phyloP scores from a whole-genome alignment of 2,329 filamentous ascomycete genomes.

The Ophiostoma pallidulum region DNA sequence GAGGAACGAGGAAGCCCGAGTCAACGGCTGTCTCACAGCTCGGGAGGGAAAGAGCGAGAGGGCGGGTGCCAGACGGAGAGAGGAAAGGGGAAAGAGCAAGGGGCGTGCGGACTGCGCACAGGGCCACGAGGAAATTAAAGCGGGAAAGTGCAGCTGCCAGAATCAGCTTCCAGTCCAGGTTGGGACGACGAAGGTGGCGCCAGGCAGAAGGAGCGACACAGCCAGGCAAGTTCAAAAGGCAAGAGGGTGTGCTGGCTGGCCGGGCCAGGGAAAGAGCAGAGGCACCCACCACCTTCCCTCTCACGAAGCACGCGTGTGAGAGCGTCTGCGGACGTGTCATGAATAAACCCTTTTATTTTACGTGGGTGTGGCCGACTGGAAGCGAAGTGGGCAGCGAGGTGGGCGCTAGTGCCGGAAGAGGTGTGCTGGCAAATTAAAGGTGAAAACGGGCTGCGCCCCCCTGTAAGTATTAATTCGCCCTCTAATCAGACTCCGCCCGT shows the following conservation, averaged over 20 bases:
- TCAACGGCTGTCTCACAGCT: too few species aligned
- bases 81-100: constrained; percentile 7
- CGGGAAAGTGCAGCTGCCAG: constrained; percentile 10
- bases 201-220: constrained; percentile 3
- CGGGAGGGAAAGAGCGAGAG: not conserved
- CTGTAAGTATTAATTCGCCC: too few species aligned
- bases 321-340: too few species aligned
- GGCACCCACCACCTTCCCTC: not conserved
- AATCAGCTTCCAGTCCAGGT: constrained; percentile 4
- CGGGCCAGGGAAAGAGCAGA: constrained; percentile 8
- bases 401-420: not conserved
- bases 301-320: too few species aligned
- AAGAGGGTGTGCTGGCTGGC: too few species aligned
- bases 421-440: not conserved
- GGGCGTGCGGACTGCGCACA: not conserved
- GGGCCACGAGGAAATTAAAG: constrained; percentile 10
- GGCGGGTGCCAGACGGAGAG: not conserved
- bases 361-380: not conserved
- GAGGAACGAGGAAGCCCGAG: not conserved
- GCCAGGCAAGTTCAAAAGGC: not conserved
- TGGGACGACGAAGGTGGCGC: constrained; percentile 1
- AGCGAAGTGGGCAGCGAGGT: not conserved
- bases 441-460: not conserved
- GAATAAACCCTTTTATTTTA: not conserved
- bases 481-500: too few species aligned